phyloP scores from a whole-genome alignment of 352 stramenopile species.

The Pythium utonaiense region DNA sequence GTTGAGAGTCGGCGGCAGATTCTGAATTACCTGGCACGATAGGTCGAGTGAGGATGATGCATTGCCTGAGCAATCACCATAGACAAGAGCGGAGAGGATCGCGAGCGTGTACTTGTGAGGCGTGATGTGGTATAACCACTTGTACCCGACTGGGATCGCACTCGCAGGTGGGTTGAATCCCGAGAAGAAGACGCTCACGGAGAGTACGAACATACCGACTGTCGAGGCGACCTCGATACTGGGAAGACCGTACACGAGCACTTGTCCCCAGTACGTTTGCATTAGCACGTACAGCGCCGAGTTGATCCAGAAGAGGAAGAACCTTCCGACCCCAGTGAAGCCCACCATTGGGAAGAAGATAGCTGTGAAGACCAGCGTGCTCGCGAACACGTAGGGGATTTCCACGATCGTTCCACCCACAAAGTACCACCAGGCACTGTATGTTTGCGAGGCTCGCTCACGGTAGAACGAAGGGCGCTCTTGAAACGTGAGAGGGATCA shows the following conservation, averaged over 20 bases:
- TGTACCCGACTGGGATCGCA: constrained; percentile 26
- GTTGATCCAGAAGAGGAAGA: constrained; percentile 63
- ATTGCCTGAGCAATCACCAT: constrained; percentile 30
- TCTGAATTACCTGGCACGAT: constrained; percentile 37
- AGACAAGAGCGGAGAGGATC: constrained; percentile 32
- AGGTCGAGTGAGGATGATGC: constrained; percentile 13
- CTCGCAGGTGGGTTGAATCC: constrained; percentile 38
- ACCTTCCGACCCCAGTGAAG: constrained; percentile 29
- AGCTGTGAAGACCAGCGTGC: constrained; percentile 37
- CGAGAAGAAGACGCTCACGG: constrained; percentile 53
- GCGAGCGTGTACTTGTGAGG: constrained; percentile 39
- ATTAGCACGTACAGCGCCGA: constrained; percentile 52
- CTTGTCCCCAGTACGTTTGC: constrained; percentile 72
- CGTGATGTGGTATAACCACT: constrained; percentile 42
- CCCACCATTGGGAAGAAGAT: constrained; percentile 77
- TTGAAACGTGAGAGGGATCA: constrained; percentile 66
- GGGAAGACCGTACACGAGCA: constrained; percentile 55
- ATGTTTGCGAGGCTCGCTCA: constrained; percentile 78
- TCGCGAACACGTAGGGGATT: constrained; percentile 43
- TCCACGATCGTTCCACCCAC: constrained; percentile 66
- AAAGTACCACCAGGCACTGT: constrained; percentile 55
- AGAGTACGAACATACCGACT: constrained; percentile 36
- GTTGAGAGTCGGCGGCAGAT: constrained; percentile 27
- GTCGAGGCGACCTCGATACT: constrained; percentile 38
- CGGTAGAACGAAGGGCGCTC: constrained; percentile 83